Conservation (phyloP, 495 filamentous ascomycete genomes). For the Hypoxylon crocopeplum region DNA sequence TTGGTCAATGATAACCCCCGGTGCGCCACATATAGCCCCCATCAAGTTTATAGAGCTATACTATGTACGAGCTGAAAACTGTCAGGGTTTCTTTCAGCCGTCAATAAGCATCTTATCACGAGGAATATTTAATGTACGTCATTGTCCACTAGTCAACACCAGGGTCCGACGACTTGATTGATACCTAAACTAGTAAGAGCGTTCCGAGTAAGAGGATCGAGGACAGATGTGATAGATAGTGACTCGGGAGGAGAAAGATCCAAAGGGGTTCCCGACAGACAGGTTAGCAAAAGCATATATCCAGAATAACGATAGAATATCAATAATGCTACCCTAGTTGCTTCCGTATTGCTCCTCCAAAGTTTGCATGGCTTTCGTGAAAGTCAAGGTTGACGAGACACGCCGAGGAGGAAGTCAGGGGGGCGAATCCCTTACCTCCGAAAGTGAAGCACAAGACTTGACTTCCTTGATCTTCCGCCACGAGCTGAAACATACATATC, state of each 20-base stretch:
- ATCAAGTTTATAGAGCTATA: neutral
- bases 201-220: too few relatives aligned
- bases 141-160: neutral
- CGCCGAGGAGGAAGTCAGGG: neutral
- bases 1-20: constrained; percentile 1
- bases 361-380: too few relatives aligned
- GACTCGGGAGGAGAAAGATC: constrained; percentile 1
- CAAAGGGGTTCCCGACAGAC: neutral
- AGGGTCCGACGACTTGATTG: neutral
- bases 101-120: neutral
- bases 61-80: constrained; percentile 12
- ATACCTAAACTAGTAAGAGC: neutral
- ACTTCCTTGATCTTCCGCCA: neutral
- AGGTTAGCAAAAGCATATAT: constrained; percentile 3
- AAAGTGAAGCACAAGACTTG: constrained; percentile 1
- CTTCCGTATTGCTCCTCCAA: constrained; percentile 4
- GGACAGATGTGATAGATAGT: too few relatives aligned
- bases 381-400: too few relatives aligned
- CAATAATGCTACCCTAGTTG: constrained; percentile 25
- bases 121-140: constrained; percentile 1
- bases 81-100: constrained; percentile 10
- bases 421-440: neutral
- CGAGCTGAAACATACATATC: constrained; percentile 28
- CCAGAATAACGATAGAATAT: constrained; percentile 10
- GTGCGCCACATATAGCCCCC: constrained; percentile 18